Base-by-base conservation (phyloP, 23 red algal species). In the Gracilaria gracilis region DNA sequence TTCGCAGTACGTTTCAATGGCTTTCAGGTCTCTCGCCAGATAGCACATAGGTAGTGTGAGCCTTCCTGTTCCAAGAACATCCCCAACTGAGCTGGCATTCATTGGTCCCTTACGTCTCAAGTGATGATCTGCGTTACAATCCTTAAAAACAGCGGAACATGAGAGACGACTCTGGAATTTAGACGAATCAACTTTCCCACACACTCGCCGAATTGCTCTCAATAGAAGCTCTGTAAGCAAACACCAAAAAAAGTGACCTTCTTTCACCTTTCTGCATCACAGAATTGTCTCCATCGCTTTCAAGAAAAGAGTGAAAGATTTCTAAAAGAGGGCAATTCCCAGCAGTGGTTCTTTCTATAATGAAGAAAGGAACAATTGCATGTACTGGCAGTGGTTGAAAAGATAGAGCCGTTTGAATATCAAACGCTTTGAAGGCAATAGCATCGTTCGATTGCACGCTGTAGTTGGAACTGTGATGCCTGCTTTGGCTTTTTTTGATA, bases 361-460 rank as follows among this genome's bases (percentile, higher is more conserved):
- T 15, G n/a, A 67, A 67, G 8, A 9, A 67, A 29, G 61, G 61
- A 17, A 25, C 61, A 67, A 67, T 33, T 12, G 61, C 61, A 25
- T 17, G 24, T 17, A 67, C 21, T 17, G 61, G 61, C 24, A 67
- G 8, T 9, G 61, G 61, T 9, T 25, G 12, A 67, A 67, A 29
- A 8, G 7, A 17, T 9, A 25, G 29, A 67, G n/a, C 21, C n/a
- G 24, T 29, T 33, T 67, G 21, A 9, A 67, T 33, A 12, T 67
- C 61, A 67, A 67, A 67, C 7, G 24, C n/a, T 25, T 25, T 67
- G 61, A 67, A 67, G n/a, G n/a, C 11, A 67, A 67, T 67, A 23
- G 61, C 12, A 33, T 67, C 61, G 8, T 8, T 15, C n/a, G 24
- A 29, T 15, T 9, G 24, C 11, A 9, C 13, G 11, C 12, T 17